These are phyloP conservation scores for Fusarium drepaniforme DNA, from an alignment of 2,329 filamentous ascomycete species.

Conservation along the genomic window DNA sequence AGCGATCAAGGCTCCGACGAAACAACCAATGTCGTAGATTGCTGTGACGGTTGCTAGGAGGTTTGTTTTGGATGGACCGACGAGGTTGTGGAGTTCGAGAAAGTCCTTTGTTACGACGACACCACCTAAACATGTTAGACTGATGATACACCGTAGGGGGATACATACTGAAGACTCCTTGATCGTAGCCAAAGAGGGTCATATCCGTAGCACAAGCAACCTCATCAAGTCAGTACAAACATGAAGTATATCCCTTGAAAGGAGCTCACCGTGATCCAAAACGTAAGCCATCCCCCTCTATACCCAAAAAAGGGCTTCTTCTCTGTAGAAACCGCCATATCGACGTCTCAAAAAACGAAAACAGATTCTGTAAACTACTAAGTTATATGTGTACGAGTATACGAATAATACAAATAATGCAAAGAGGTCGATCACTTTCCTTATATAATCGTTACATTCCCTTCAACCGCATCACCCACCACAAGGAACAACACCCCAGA, in stretches of 20 bases:
- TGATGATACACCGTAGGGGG: accelerated
- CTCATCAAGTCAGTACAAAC: not conserved
- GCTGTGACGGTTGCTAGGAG: slow-evolving; percentile 25
- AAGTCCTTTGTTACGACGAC: slow-evolving; percentile 27
- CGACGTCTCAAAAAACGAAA: not conserved
- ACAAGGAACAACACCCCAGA: not conserved
- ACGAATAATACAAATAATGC: not conserved
- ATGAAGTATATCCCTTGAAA: not conserved
- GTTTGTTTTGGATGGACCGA: slow-evolving; percentile 20
- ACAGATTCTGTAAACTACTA: not conserved
- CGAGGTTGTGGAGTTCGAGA: slow-evolving; percentile 25
- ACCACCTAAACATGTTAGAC: slow-evolving; percentile 8
- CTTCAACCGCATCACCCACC: not conserved
- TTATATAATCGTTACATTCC: slow-evolving; percentile 3
- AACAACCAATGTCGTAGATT: slow-evolving; percentile 29
- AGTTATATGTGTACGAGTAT: not conserved
- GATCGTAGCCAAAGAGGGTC: slow-evolving; percentile 23
- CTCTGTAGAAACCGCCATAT: not conserved
- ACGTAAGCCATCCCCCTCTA: slow-evolving; percentile 30
- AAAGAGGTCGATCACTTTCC: not conserved
- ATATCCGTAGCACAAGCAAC: slow-evolving; percentile 28
- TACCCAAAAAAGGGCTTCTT: slow-evolving; percentile 20
- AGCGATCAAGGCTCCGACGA: slow-evolving; percentile 21
- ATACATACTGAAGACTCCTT: slow-evolving; percentile 19
- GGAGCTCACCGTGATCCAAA: slow-evolving; percentile 28